Evolutionary conservation across 2,329 filamentous ascomycete species (phyloP).

Genomic region (Talaromyces sp.): DNA sequence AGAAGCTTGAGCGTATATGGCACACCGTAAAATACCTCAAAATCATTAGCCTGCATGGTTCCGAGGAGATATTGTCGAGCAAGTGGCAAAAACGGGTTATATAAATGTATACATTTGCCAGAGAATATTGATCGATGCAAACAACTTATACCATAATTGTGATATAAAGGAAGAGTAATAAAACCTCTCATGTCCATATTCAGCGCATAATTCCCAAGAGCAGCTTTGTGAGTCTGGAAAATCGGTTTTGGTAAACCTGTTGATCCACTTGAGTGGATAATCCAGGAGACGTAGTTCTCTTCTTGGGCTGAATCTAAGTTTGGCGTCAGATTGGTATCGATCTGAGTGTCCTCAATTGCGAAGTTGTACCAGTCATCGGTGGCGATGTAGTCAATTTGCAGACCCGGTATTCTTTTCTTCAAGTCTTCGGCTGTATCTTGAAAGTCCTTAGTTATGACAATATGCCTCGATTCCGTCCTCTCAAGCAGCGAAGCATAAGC

Average conservation of each 20-base stretch:
- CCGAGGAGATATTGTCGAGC: constrained; percentile 49
- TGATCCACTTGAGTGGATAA: constrained; percentile 54
- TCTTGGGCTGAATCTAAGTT: constrained; percentile 27
- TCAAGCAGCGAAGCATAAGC: constrained; percentile 50
- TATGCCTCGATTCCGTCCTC: constrained; percentile 38
- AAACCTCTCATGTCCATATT: constrained; percentile 50
- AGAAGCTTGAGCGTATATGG: constrained; percentile 64
- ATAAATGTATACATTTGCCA: constrained; percentile 51
- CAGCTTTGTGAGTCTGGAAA: constrained; percentile 53
- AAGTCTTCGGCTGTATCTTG: constrained; percentile 24
- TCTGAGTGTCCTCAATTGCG: constrained; percentile 16
- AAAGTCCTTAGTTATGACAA: constrained; percentile 31
- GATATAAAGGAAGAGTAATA: constrained; percentile 57
- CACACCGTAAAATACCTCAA: constrained; percentile 58
- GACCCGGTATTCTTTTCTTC: constrained; percentile 19
- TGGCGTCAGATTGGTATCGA: constrained; percentile 21
- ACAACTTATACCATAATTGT: constrained; percentile 57
- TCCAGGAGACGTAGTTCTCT: constrained; percentile 39
- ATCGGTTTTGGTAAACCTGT: constrained; percentile 64
- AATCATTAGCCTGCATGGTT: constrained; percentile 42
- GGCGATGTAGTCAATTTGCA: constrained; percentile 30
- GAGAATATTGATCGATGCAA: constrained; percentile 53
- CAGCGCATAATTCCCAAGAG: constrained; percentile 47
- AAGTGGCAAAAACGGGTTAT: constrained; percentile 55
- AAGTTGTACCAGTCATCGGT: constrained; percentile 23